phyloP scores from a whole-genome alignment of 1,139 yeast species.

The Taphrina communis region DNA sequence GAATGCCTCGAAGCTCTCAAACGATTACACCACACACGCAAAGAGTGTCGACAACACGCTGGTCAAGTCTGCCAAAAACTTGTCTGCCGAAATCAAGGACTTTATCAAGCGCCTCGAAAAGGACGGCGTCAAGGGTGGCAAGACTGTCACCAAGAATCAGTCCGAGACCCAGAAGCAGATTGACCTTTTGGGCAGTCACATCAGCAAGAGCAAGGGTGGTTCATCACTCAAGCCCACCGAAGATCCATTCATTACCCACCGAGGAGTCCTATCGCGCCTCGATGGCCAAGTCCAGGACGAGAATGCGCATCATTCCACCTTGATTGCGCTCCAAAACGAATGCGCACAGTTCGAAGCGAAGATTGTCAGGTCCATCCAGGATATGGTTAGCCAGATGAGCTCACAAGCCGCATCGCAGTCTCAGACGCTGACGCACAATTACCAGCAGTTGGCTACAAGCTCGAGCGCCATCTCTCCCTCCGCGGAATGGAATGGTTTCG shows the following conservation, averaged over 20 bases:
- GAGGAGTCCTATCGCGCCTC: conserved; percentile 53
- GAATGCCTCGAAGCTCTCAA: conserved; percentile 17
- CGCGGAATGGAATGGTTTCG: conserved; percentile 58
- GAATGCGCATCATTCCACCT: conserved; percentile 56
- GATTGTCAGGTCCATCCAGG: conserved; percentile 56
- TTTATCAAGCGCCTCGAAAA: conserved; percentile 54
- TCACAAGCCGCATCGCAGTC: conserved; percentile 50
- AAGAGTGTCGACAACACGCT: conserved; percentile 32
- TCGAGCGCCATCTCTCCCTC: conserved; percentile 53
- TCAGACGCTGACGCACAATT: conserved; percentile 48
- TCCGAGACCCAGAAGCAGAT: conserved; percentile 52
- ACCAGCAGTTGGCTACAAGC: conserved; percentile 50
- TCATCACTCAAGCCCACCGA: conserved; percentile 52
- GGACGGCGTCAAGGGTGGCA: conserved; percentile 52
- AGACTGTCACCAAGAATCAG: conserved; percentile 54
- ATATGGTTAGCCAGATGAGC: conserved; percentile 52
- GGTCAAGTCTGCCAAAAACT: conserved; percentile 48
- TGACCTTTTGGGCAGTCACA: conserved; percentile 52
- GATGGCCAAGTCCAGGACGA: conserved; percentile 57
- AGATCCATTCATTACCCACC: conserved; percentile 58
- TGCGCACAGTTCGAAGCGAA: conserved; percentile 56
- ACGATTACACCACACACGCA: conserved; percentile 30
- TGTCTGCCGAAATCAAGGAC: conserved; percentile 54
- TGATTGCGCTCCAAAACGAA: conserved; percentile 55
- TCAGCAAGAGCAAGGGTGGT: conserved; percentile 31